Conservation (phyloP, 2,329 filamentous ascomycete species). For the Xenoacremonium recifei region DNA sequence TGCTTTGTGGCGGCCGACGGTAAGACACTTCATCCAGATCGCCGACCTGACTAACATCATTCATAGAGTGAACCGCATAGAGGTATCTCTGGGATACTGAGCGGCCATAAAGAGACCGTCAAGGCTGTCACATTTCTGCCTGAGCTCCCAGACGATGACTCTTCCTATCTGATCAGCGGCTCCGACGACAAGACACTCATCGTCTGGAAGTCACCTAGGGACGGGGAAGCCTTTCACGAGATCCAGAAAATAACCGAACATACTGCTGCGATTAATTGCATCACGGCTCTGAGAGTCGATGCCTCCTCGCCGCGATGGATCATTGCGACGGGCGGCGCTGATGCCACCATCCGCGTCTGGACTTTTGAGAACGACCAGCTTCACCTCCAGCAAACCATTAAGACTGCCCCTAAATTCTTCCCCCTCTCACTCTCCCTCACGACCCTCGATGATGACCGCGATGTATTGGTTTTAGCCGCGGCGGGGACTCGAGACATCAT, state of each 20-base stretch:
- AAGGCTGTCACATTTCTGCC: slow-evolving; percentile 81
- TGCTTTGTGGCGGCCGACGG: slow-evolving; percentile 80
- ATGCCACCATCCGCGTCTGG: slow-evolving; percentile 74
- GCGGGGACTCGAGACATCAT: slow-evolving; percentile 81
- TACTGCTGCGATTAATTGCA: slow-evolving; percentile 71
- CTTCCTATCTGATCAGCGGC: slow-evolving; percentile 69
- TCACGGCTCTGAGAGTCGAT: slow-evolving; percentile 43
- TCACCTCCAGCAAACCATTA: slow-evolving; percentile 66
- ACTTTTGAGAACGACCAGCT: slow-evolving; percentile 49
- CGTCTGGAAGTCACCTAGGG: slow-evolving; percentile 58
- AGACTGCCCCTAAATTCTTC: slow-evolving; percentile 75
- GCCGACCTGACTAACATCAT: slow-evolving; percentile 5
- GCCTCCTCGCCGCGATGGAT: slow-evolving; percentile 35
- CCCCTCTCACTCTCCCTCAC: slow-evolving; percentile 74
- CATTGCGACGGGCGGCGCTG: slow-evolving; percentile 79
- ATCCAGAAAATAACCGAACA: slow-evolving; percentile 62
- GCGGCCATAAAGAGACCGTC: slow-evolving; percentile 75
- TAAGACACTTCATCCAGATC: slow-evolving; percentile 41
- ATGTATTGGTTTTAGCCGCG: slow-evolving; percentile 70
- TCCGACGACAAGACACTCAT: slow-evolving; percentile 76
- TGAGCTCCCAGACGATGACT: slow-evolving; percentile 38
- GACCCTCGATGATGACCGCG: slow-evolving; percentile 49
- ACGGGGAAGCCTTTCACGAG: slow-evolving; percentile 33
- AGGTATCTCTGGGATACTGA: slow-evolving; percentile 67
- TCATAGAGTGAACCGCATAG: slow-evolving; percentile 34